Conservation (phyloP, 108 stramenopile species). For the Cyclostephanos tholiformis region DNA sequence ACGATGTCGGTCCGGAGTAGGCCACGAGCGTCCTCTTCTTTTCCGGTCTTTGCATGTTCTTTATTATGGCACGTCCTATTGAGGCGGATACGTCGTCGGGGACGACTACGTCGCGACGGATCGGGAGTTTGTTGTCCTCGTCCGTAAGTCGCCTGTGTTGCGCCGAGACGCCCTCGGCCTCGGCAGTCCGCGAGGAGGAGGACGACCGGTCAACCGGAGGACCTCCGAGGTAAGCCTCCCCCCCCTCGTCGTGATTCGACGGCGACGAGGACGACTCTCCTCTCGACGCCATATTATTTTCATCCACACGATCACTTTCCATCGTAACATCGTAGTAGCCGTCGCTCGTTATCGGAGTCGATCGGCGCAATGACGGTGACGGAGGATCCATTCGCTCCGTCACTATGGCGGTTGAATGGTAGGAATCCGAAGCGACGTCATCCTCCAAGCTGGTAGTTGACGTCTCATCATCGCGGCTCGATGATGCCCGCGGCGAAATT, state of each 20-base stretch:
- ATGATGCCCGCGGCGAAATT: no score
- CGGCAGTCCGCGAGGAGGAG: background rate
- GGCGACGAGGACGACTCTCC: background rate
- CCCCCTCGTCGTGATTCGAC: background rate
- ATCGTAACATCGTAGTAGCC: background rate
- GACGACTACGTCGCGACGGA: background rate
- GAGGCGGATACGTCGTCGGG: constrained; percentile 3
- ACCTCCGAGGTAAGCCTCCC: background rate
- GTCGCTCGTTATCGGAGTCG: background rate
- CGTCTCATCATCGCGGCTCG: no score
- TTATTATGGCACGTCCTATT: constrained; percentile 25
- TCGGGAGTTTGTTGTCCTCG: background rate
- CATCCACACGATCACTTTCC: background rate
- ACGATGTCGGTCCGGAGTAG: constrained; percentile 55
- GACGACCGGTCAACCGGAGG: background rate
- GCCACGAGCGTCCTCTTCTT: constrained; percentile 53
- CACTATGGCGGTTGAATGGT: background rate
- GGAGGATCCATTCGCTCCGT: background rate
- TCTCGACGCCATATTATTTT: background rate
- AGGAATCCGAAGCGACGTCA: background rate
- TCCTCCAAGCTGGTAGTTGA: background rate
- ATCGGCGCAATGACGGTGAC: background rate
- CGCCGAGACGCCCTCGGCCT: background rate
- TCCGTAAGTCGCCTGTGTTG: constrained; percentile 15
- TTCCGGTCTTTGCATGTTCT: background rate